Evolutionary conservation across 2,329 filamentous ascomycete species (phyloP).

Genomic region (Didymella segeticola): DNA sequence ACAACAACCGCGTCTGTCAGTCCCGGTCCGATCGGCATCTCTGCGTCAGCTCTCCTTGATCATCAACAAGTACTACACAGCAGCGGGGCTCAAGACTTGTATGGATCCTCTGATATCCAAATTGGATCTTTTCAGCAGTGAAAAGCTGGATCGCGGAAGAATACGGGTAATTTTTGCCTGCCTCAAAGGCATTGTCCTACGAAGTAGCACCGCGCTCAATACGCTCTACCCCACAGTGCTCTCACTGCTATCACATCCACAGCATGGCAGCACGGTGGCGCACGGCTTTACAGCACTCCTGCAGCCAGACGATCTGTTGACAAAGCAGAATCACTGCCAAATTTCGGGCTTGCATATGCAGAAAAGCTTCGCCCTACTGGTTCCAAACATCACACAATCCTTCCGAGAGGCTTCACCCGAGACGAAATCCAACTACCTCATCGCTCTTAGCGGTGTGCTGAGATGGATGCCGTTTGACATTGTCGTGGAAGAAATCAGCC

Average conservation of each 20-base stretch:
- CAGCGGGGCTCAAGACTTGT: slow-evolving; percentile 48
- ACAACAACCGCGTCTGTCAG: slow-evolving; percentile 36
- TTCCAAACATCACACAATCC: slow-evolving; percentile 62
- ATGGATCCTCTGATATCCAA: slow-evolving; percentile 49
- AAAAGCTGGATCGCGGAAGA: slow-evolving; percentile 46
- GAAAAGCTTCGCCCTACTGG: slow-evolving; percentile 65
- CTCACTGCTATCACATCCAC: slow-evolving; percentile 56
- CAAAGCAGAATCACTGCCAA: slow-evolving; percentile 65
- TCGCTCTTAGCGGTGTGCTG: slow-evolving; percentile 68
- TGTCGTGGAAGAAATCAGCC: slow-evolving; percentile 64
- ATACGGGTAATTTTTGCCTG: slow-evolving; percentile 67
- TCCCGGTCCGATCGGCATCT: slow-evolving; percentile 40
- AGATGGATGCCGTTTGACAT: slow-evolving; percentile 65
- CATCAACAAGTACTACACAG: slow-evolving; percentile 57
- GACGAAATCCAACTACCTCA: slow-evolving; percentile 66
- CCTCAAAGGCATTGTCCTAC: slow-evolving; percentile 65
- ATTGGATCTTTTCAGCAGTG: slow-evolving; percentile 41
- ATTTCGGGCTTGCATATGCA: slow-evolving; percentile 69
- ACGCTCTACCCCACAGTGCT: slow-evolving; percentile 56
- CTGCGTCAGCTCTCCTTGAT: slow-evolving; percentile 55
- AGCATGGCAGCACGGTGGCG: slow-evolving; percentile 60
- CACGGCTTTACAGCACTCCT: slow-evolving; percentile 66
- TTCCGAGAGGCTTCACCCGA: slow-evolving; percentile 55
- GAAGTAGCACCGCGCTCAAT: slow-evolving; percentile 56
- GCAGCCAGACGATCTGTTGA: slow-evolving; percentile 66